Evolutionary conservation across 306 rosid genomes (phyloP), one percentile per base, ranked within the genome.

Genomic region (Fragaria ananassa): DNA sequence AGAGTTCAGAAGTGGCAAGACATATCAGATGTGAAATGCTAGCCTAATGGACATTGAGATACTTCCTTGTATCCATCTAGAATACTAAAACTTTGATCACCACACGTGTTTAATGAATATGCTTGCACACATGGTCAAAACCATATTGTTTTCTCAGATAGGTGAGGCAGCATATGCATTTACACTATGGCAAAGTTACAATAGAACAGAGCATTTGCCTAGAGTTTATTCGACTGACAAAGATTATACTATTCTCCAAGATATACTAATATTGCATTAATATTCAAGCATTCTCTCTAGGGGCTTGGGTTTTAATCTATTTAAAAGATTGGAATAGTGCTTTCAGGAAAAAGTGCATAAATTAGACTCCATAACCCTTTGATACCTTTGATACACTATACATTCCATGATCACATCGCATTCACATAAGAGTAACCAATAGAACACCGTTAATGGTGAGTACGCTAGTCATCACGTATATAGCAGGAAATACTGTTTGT

Each of bases 1-100:
- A 51, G 68, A 84, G 70, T 60, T 60, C 82, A 56, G 67, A 76
- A 67, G 58, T 10, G 63, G 56, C 75, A 56, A 35, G 70, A 75
- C 2, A 45, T 19, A 46, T 57, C 29, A 50, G 8, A 21, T 31
- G 54, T 61, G 69, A 69, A 6, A 80, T 72, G 8, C 74, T 54
- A 74, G 47, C 75, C 67, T 68, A 11, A 35, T 60, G 25, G 72
- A 67, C 71, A 56, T 2, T 80, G 29, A 58, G 44, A 60, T 58
- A 44, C 45, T 3, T 58, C 15, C 19, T 17, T 2, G n/a, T 44
- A 37, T 39, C 41, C 54, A 56, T 13, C 67, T 21, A 73, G 2
- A 57, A 11, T 23, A 25, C 18, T 39, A 44, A 57, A 17, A 31
- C 29, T 10, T 47, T 17, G 44, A 58, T 57, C 25, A 34, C 9